Conservation (phyloP, 192 early-diverging fungal genomes). For the Diversispora epigaea region DNA sequence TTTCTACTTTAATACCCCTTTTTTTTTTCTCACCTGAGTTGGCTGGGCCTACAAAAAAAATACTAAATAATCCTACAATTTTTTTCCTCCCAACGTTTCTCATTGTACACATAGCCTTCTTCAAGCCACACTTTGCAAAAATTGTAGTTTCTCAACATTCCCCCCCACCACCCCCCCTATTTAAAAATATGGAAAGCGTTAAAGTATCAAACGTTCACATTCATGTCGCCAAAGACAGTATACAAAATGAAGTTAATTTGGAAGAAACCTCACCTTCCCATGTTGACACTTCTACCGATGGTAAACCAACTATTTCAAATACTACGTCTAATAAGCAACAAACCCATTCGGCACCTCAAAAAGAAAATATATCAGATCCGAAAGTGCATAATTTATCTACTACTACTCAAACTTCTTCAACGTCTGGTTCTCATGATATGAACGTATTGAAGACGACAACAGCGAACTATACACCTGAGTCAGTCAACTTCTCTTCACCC, state of each 20-base stretch:
- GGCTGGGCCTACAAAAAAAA: neutral
- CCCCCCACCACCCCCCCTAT: neutral
- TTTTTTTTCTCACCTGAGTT: slow-evolving; percentile 9
- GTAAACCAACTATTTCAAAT: slow-evolving; percentile 1
- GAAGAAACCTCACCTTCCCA: slow-evolving; percentile 19
- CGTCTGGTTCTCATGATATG: neutral
- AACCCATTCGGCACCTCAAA: neutral
- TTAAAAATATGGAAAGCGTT: slow-evolving; percentile 11
- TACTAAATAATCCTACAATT: neutral
- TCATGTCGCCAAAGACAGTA: slow-evolving; percentile 2
- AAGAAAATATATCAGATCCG: neutral
- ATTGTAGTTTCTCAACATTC: neutral
- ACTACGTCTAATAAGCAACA: neutral
- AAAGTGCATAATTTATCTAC: neutral
- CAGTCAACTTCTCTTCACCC: neutral
- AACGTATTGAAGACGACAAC: neutral
- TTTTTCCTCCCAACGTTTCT: slow-evolving; percentile 13
- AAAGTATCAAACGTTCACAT: slow-evolving; percentile 6
- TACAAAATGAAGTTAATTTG: slow-evolving; percentile 15
- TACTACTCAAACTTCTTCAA: neutral
- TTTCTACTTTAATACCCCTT: neutral
- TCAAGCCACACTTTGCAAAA: slow-evolving; percentile 17
- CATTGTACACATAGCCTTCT: slow-evolving; percentile 24
- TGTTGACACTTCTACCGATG: neutral
- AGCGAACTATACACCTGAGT: neutral